Conservation (phyloP, 2,329 filamentous ascomycete genomes). For the Fusarium abutilonis region DNA sequence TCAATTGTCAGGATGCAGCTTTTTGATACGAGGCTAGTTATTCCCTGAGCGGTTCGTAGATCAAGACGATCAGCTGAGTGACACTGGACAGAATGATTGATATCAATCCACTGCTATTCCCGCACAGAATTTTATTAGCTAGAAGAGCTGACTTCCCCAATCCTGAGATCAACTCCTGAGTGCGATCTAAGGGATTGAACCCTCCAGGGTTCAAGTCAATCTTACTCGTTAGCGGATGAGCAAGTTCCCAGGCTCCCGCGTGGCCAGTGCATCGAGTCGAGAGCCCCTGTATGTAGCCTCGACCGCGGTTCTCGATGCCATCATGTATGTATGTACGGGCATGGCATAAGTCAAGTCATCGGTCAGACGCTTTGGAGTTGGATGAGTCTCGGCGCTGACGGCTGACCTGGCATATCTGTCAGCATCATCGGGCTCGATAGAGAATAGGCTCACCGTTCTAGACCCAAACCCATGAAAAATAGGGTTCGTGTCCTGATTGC, state of each 20-base stretch:
- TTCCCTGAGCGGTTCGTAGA: slow-evolving; percentile 14
- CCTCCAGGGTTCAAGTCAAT: slow-evolving; percentile 15
- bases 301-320: slow-evolving; percentile 25
- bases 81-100: slow-evolving; percentile 22
- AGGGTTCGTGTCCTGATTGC: slow-evolving; percentile 33
- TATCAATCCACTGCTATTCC: background rate
- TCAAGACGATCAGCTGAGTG: slow-evolving; percentile 24
- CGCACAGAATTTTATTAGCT: background rate
- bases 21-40: slow-evolving; percentile 28
- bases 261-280: slow-evolving; percentile 36
- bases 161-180: slow-evolving; percentile 23
- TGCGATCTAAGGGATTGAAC: slow-evolving; percentile 16
- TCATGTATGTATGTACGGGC: slow-evolving; percentile 12
- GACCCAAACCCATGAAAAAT: slow-evolving; percentile 20
- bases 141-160: background rate
- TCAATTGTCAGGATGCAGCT: slow-evolving; percentile 17
- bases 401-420: slow-evolving; percentile 8
- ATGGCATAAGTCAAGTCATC: slow-evolving; percentile 14
- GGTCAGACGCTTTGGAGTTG: slow-evolving; percentile 3
- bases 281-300: slow-evolving; percentile 17
- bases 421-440: slow-evolving; percentile 6
- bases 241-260: slow-evolving; percentile 38
- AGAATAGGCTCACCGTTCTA: slow-evolving; percentile 28
- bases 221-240: slow-evolving; percentile 34
- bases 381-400: slow-evolving; percentile 16